Conservation (phyloP, 805 yeast genomes). For the Ascoidea rubescens region DNA sequence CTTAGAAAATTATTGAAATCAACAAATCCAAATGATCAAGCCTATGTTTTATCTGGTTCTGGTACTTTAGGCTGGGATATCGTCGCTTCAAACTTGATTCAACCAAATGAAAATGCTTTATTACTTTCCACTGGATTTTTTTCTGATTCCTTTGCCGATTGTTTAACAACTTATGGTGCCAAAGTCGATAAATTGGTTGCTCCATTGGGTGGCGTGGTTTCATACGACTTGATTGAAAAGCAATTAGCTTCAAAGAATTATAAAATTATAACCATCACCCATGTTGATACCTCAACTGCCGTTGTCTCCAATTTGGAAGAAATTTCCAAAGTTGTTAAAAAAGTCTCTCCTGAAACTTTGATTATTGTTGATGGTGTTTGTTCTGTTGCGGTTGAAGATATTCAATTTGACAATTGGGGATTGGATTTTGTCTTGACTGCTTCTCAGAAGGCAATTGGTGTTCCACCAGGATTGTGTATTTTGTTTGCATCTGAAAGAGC, state of each 20-base stretch:
- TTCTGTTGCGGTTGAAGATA: slow-evolving; percentile 78
- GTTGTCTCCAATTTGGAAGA: slow-evolving; percentile 62
- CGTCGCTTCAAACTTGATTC: slow-evolving; percentile 61
- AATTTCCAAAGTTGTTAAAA: slow-evolving; percentile 46
- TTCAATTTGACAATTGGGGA: slow-evolving; percentile 82
- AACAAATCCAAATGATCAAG: slow-evolving; percentile 53
- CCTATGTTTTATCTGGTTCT: slow-evolving; percentile 73
- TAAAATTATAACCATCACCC: slow-evolving; percentile 72
- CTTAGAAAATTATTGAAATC: slow-evolving; percentile 68
- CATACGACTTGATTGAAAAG: slow-evolving; percentile 37
- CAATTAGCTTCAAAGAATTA: slow-evolving; percentile 40
- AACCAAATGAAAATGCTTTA: slow-evolving; percentile 55
- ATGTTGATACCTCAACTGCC: slow-evolving; percentile 93
- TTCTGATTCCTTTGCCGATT: slow-evolving; percentile 70
- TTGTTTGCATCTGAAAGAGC: slow-evolving; percentile 69
- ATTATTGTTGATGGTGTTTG: slow-evolving; percentile 91
- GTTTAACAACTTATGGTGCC: slow-evolving; percentile 49
- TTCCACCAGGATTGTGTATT: slow-evolving; percentile 83
- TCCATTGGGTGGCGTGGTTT: slow-evolving; percentile 58
- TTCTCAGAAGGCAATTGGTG: slow-evolving; percentile 91
- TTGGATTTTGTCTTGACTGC: slow-evolving; percentile 82
- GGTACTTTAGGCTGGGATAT: slow-evolving; percentile 96
- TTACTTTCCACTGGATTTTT: slow-evolving; percentile 87
- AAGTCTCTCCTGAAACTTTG: slow-evolving; percentile 64
- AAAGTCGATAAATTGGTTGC: slow-evolving; percentile 54